Conservation (phyloP, 257 asterid species). For the Oldenlandia corymbosa region DNA sequence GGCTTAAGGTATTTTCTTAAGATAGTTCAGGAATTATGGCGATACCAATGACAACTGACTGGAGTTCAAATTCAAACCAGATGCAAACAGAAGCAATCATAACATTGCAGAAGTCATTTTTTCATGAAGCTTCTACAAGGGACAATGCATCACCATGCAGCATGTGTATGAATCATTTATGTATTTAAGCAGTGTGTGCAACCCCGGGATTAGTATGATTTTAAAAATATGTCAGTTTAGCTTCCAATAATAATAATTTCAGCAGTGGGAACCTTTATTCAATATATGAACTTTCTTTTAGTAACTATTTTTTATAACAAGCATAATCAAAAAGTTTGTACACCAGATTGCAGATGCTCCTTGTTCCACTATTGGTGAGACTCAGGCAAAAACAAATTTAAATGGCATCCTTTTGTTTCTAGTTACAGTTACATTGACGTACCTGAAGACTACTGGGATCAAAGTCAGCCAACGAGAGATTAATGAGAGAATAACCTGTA, state of each 20-base stretch:
- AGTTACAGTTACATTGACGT: conserved; percentile 1
- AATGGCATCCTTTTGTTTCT: neutral
- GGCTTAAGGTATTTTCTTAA: too few species aligned
- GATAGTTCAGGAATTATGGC: neutral
- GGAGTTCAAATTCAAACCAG: neutral
- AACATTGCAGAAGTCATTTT: neutral
- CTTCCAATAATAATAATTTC: neutral
- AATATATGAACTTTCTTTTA: neutral
- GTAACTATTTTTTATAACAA: neutral
- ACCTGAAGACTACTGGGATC: conserved; percentile 77
- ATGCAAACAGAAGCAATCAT: neutral
- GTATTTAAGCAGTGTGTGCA: neutral
- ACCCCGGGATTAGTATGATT: neutral
- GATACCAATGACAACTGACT: neutral
- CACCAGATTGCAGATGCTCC: neutral
- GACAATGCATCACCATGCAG: neutral
- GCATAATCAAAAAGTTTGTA: neutral
- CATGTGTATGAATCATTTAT: neutral
- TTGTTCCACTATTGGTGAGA: neutral
- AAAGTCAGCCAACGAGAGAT: conserved; percentile 49
- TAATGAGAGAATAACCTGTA: conserved; percentile 48
- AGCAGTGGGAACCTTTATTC: neutral
- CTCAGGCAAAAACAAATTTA: neutral
- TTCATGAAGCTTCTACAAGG: neutral
- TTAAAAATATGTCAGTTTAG: neutral